Percentiles rank a stretch among this genome's conserved stretches.
phyloP scores from a whole-genome alignment of 768 basidiomycete genomes.

The Rhodotorula taiwanensis region DNA sequence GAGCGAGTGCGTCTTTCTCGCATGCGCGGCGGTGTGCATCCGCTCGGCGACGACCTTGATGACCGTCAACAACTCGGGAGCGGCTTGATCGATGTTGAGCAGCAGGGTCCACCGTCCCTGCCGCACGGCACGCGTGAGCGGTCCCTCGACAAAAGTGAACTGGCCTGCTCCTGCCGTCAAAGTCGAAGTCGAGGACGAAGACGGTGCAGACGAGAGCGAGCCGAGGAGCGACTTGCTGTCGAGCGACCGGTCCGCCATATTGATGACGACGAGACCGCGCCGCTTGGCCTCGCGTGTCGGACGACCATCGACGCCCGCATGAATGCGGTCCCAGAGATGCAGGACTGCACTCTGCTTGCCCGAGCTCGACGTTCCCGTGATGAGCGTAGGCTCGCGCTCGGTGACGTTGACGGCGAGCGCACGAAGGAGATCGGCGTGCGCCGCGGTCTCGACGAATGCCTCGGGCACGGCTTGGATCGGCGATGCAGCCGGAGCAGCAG shows the following conservation, averaged over 20 bases:
- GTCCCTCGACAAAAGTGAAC: constrained; percentile 95
- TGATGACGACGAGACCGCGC: constrained; percentile 61
- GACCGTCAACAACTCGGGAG: constrained; percentile 78
- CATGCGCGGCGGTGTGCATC: constrained; percentile 42
- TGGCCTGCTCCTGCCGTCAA: constrained; percentile 60
- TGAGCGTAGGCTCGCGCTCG: constrained; percentile 65
- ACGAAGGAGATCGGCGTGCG: constrained; percentile 57
- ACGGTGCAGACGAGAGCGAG: constrained; percentile 78
- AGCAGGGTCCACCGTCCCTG: constrained; percentile 89
- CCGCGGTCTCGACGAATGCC: constrained; percentile 56
- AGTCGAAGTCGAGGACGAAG: constrained; percentile 10
- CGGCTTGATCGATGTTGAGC: constrained; percentile 84
- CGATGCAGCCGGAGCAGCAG: constrained; percentile 13
- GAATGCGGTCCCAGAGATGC: constrained; percentile 63
- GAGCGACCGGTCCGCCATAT: constrained; percentile 89
- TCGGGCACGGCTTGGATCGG: constrained; percentile 18
- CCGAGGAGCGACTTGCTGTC: constrained; percentile 89
- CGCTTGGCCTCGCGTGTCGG: constrained; percentile 20
- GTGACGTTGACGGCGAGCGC: constrained; percentile 60
- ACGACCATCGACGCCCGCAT: constrained; percentile 51
- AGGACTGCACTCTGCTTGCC: constrained; percentile 77
- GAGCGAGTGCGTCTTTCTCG: constrained; percentile 27
- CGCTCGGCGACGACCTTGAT: constrained; percentile 73
- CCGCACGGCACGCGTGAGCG: constrained; percentile 77
- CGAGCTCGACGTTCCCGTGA: constrained; percentile 78